Percentiles rank a stretch among this genome's conserved stretches.
Evolutionary conservation across 1,284 basidiomycete genomes (phyloP).

Genomic region (Dichomitus squalens): DNA sequence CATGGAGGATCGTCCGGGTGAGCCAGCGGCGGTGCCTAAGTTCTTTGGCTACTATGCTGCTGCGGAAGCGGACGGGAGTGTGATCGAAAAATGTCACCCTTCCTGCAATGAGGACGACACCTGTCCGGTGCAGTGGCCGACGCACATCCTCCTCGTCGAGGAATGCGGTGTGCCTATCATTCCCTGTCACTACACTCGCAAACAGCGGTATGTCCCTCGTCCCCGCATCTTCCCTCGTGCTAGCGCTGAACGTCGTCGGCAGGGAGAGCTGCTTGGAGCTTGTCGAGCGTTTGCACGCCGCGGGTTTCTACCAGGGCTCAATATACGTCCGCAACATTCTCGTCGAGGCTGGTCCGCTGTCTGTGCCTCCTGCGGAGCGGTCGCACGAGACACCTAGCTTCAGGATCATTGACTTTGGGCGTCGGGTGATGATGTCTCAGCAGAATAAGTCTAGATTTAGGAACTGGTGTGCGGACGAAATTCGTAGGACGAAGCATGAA

Average conservation of each 20-base stretch:
- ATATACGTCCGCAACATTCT: slow-evolving; percentile 47
- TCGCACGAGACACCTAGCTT: slow-evolving; percentile 38
- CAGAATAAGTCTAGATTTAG: no score
- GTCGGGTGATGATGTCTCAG: slow-evolving; percentile 6
- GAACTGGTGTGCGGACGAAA: background rate
- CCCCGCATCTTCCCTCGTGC: background rate
- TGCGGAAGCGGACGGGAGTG: slow-evolving; percentile 16
- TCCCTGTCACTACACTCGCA: background rate
- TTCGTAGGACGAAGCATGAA: background rate
- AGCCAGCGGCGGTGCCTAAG: slow-evolving; percentile 47
- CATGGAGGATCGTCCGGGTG: slow-evolving; percentile 39
- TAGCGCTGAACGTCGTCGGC: background rate
- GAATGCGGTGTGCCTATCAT: slow-evolving; percentile 44
- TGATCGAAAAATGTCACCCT: background rate
- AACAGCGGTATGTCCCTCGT: background rate
- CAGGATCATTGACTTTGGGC: slow-evolving; percentile 55
- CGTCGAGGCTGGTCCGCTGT: slow-evolving; percentile 45
- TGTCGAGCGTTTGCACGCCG: slow-evolving; percentile 42
- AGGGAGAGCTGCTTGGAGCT: slow-evolving; percentile 42
- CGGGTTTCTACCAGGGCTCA: slow-evolving; percentile 45
- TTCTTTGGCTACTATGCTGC: slow-evolving; percentile 54
- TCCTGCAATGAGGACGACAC: background rate
- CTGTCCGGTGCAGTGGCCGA: slow-evolving; percentile 21
- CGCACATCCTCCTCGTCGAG: slow-evolving; percentile 51
- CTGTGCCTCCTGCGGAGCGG: slow-evolving; percentile 27